Percentiles rank a stretch among this genome's conserved stretches.
These are phyloP conservation scores for Hypholoma fasciculare DNA, from an alignment of 768 basidiomycete species.

Conservation along the genomic window DNA sequence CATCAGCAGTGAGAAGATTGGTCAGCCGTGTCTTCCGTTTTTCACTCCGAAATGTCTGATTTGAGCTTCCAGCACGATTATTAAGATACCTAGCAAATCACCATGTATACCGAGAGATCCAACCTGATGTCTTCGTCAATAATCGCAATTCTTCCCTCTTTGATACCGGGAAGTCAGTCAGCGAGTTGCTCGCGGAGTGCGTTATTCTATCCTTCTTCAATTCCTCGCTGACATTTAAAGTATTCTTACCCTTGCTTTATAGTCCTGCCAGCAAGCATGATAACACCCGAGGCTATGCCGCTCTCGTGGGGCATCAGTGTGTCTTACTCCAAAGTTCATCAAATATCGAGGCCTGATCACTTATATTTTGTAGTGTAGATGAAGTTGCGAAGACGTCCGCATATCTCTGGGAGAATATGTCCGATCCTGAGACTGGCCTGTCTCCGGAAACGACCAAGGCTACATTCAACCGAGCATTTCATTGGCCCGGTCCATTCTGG, in stretches of 20 bases:
- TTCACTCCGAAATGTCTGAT: not conserved
- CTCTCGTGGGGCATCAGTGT: constrained; percentile 25
- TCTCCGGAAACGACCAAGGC: constrained; percentile 15
- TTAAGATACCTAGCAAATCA: constrained; percentile 33
- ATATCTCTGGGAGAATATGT: constrained; percentile 26
- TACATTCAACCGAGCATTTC: constrained; percentile 19
- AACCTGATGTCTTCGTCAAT: constrained; percentile 34
- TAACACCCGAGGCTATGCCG: constrained; percentile 25
- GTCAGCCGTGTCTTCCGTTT: constrained; percentile 17
- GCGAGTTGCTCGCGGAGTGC: constrained; percentile 25
- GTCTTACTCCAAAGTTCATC: too few species aligned
- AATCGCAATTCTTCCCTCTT: constrained; percentile 32
- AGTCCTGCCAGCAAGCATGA: constrained; percentile 28
- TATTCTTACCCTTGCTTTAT: not conserved
- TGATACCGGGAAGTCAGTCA: constrained; percentile 28
- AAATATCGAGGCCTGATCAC: too few species aligned
- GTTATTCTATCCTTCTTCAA: too few species aligned
- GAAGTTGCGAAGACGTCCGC: constrained; percentile 24
- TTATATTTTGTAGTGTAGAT: too few species aligned
- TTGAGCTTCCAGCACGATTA: constrained; percentile 17
- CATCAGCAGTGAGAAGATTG: constrained; percentile 31
- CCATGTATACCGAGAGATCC: constrained; percentile 36
- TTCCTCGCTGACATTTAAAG: too few species aligned
- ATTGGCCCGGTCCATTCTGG: constrained; percentile 17
- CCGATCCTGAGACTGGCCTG: constrained; percentile 21